Evolutionary conservation across 2,329 filamentous ascomycete genomes (phyloP), one percentile per base, ranked within the genome.

Genomic region (Iodosphaeria phyllophila): DNA sequence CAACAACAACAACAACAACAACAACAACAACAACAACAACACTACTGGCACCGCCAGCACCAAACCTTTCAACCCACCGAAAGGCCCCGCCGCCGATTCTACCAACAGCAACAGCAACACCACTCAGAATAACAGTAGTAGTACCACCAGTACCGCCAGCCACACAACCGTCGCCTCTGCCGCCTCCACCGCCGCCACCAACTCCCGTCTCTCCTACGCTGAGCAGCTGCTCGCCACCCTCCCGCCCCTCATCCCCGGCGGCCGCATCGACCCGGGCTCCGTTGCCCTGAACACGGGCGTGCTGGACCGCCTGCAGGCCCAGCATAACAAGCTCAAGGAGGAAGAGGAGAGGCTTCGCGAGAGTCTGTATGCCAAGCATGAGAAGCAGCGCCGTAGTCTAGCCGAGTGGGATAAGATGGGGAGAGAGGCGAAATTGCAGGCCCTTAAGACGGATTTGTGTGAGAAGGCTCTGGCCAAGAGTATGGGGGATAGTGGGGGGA

Each of bases 281-380:
- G 40, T 52, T 2, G 50, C 59, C 3, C 35, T 60, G 20, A 42
- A 43, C 6, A 49, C 51, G 1, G 60, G 63, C 10, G 56, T 68
- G 13, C 51, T 56, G 16, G 55, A 57, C 8, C 64, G 70, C 21
- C 44, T 66, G 10, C 61, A 66, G 32, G 41, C 53, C n/a, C 60
- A 66, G 39, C 58, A 55, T 34, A 50, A 52, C 17, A 61, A 60
- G 30, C 50, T 69, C 8, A 54, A 52, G 29, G 64, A 68, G 19
- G 65, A 71, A 22, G 65, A 69, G 37, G 64, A 69, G 40, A 58
- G 57, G 32, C 36, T 67, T 18, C 53, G 65, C 2, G 54, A 60
- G 20, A 64, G 70, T 26, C 43, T 65, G 16, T 51, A 56, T 12
- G 37, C 35, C 13, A 65, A 63, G 38, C 57, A 69, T 36, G 65